Evolutionary conservation across 1,284 basidiomycete species (phyloP).

Genomic region (Chalciporus sp.): DNA sequence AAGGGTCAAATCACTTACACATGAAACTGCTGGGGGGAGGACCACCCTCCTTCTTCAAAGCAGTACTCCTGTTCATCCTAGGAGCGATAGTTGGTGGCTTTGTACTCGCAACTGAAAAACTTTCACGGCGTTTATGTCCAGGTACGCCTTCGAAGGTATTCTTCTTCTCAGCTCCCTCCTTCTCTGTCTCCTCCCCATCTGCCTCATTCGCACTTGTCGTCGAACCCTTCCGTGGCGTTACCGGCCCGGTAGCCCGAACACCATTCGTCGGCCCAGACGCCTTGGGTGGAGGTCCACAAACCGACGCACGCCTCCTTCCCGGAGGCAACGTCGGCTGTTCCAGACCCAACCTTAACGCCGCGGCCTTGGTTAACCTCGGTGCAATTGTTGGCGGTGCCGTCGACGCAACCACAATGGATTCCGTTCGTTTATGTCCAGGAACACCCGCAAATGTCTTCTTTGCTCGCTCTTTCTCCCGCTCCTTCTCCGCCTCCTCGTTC

Average conservation of each 20-base stretch:
- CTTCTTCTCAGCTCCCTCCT: constrained; percentile 28
- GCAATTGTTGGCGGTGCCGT: constrained; percentile 72
- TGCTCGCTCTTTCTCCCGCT: constrained; percentile 58
- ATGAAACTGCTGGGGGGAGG: constrained; percentile 64
- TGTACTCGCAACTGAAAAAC: constrained; percentile 67
- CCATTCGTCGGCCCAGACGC: constrained; percentile 8
- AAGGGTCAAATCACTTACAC: constrained; percentile 46
- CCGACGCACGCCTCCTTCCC: constrained; percentile 31
- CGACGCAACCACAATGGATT: constrained; percentile 68
- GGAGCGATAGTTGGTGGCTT: constrained; percentile 63
- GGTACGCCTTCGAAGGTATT: constrained; percentile 75
- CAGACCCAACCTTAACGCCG: constrained; percentile 63
- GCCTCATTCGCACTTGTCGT: constrained; percentile 28
- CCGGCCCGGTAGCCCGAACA: not conserved
- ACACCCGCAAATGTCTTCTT: constrained; percentile 70
- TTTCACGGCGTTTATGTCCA: constrained; percentile 78
- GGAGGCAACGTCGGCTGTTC: constrained; percentile 39
- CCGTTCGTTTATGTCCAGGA: constrained; percentile 74
- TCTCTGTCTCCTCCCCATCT: constrained; percentile 37
- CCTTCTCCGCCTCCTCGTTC: constrained; percentile 38
- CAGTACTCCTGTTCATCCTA: constrained; percentile 69
- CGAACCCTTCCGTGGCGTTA: constrained; percentile 13
- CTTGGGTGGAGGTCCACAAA: constrained; percentile 18
- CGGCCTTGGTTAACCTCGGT: constrained; percentile 75
- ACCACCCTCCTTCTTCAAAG: constrained; percentile 51